phyloP scores from a whole-genome alignment of 1,284 basidiomycete species.

The Rhodotorula sp. region DNA sequence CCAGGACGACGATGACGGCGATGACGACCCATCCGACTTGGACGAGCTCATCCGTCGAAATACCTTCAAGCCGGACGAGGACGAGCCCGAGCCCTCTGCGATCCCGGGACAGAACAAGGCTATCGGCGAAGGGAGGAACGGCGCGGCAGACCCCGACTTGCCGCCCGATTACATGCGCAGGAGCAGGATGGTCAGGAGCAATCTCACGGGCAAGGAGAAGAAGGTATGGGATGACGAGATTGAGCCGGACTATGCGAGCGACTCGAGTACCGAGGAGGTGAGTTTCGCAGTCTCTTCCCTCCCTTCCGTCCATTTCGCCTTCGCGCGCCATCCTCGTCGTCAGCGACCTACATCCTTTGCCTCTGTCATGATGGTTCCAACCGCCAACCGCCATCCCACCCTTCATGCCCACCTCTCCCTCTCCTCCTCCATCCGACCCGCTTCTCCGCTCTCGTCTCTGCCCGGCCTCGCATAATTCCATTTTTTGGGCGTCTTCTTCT shows the following conservation, averaged over 20 bases:
- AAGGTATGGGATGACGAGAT: conserved; percentile 84
- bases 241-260: conserved; percentile 93
- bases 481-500: too few relatives aligned
- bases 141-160: conserved; percentile 46
- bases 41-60: conserved; percentile 44
- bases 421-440: too few relatives aligned
- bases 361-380: too few relatives aligned
- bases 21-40: conserved; percentile 29
- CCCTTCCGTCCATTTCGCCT: conserved; percentile 30
- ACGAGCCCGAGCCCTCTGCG: conserved; percentile 32
- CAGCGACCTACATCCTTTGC: too few relatives aligned
- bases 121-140: conserved; percentile 48
- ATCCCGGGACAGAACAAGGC: conserved; percentile 44
- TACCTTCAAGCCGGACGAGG: conserved; percentile 51
- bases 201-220: conserved; percentile 83
- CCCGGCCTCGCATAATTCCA: too few relatives aligned
- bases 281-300: conserved; percentile 28
- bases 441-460: too few relatives aligned
- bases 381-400: too few relatives aligned
- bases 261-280: conserved; percentile 95
- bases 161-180: conserved; percentile 48
- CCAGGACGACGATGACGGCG: conserved; percentile 43
- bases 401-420: too few relatives aligned
- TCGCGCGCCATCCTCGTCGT: too few relatives aligned
- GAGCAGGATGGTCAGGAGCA: conserved; percentile 59